These are phyloP conservation scores for Halophytophthora batemanensis DNA, from an alignment of 352 stramenopile genomes.

Conservation along the genomic window DNA sequence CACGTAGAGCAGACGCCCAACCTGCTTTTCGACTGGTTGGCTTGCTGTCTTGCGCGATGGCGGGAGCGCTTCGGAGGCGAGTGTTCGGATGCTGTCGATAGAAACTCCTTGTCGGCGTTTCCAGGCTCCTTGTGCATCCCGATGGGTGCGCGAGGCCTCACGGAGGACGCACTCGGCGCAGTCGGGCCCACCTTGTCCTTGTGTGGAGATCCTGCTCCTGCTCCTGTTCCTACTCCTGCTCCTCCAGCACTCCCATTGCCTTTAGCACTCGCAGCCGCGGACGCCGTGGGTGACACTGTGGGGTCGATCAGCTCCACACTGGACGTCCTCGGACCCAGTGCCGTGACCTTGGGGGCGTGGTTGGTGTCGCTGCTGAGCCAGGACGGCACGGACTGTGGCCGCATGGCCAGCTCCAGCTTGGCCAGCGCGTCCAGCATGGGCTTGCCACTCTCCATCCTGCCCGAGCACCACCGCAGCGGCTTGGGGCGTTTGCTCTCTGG, in stretches of 20 bases:
- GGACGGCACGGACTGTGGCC: constrained; percentile 65
- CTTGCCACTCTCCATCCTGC: constrained; percentile 21
- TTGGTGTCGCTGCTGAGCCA: constrained; percentile 75
- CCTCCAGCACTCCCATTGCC: neutral
- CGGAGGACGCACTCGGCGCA: constrained; percentile 24
- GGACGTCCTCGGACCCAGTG: constrained; percentile 46
- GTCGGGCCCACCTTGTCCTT: constrained; percentile 22
- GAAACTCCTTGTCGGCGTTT: constrained; percentile 33
- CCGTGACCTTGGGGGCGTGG: constrained; percentile 58
- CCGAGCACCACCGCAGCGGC: neutral
- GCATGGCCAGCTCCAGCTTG: constrained; percentile 70
- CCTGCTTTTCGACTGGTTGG: constrained; percentile 33
- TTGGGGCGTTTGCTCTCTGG: neutral
- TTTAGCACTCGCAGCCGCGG: neutral
- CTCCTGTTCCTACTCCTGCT: no score
- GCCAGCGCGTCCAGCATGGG: constrained; percentile 55
- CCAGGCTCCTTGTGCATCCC: constrained; percentile 43
- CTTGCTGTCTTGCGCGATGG: constrained; percentile 30
- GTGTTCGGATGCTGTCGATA: constrained; percentile 37
- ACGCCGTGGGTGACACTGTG: neutral
- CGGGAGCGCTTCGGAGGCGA: constrained; percentile 41
- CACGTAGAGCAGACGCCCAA: constrained; percentile 2
- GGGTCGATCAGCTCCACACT: constrained; percentile 56
- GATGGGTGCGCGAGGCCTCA: constrained; percentile 61
- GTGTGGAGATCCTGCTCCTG: constrained; percentile 6